These are phyloP conservation scores for Domatiomyces catenatus DNA, from an alignment of 2,329 filamentous ascomycete species.

Conservation along the genomic window DNA sequence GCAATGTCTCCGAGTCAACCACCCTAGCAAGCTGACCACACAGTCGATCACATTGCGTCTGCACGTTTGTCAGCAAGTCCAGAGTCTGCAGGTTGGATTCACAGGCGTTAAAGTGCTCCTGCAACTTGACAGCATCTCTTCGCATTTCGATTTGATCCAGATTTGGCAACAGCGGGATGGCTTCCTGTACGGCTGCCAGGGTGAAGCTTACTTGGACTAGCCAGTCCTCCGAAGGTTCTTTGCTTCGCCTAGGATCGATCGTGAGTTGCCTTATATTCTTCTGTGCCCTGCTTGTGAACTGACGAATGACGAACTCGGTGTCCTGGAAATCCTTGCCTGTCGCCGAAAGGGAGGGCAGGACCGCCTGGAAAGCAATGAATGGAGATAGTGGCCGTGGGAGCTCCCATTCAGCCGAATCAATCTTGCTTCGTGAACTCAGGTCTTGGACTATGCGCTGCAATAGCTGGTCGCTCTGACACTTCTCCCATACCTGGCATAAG, in stretches of 20 bases:
- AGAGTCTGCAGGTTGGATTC: background rate
- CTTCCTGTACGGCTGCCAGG: background rate
- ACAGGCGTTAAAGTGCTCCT: background rate
- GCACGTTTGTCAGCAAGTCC: background rate
- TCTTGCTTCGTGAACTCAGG: background rate
- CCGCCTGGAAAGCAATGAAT: background rate
- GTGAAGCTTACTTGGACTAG: background rate
- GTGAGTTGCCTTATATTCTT: background rate
- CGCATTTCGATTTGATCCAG: background rate
- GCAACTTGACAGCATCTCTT: constrained; percentile 2
- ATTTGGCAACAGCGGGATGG: background rate
- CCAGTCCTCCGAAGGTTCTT: background rate
- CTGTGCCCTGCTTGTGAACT: background rate
- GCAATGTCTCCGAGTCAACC: background rate
- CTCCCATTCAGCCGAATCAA: background rate
- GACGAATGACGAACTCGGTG: background rate
- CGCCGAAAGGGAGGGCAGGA: background rate
- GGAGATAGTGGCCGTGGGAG: background rate
- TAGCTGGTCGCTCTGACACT: background rate
- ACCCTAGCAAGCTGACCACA: background rate
- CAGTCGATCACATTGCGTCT: background rate
- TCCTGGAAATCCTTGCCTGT: background rate
- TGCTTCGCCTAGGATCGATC: background rate
- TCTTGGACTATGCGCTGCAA: background rate
- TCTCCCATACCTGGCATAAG: background rate